Percentiles rank a stretch among this genome's conserved stretches.
phyloP scores from a whole-genome alignment of 768 basidiomycete genomes.

The Tremella yokohamensis region DNA sequence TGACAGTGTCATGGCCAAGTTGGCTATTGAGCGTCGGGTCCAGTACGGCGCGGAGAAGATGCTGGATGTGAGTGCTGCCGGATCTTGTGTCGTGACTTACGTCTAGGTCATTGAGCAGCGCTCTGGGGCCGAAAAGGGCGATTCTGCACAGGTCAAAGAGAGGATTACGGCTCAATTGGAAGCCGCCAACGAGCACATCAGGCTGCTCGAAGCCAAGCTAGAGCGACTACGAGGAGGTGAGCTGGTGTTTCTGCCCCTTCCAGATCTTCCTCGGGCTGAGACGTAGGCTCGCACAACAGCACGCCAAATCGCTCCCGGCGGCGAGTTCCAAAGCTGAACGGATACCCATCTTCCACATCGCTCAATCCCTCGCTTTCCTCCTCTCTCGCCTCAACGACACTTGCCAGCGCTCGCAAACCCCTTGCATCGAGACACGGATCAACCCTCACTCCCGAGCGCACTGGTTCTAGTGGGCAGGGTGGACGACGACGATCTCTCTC shows the following conservation, averaged over 20 bases:
- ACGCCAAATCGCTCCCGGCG: constrained; percentile 30
- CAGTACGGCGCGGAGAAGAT: constrained; percentile 91
- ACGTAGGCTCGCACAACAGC: constrained; percentile 10
- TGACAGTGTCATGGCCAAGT: constrained; percentile 63
- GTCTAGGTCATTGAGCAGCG: constrained; percentile 43
- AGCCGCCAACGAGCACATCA: constrained; percentile 71
- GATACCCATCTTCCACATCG: constrained; percentile 35
- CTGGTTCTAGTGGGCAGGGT: background rate
- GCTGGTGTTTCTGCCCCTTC: constrained; percentile 5
- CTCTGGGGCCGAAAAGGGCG: constrained; percentile 53
- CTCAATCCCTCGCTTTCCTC: constrained; percentile 6
- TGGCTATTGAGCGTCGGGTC: constrained; percentile 74
- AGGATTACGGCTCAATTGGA: constrained; percentile 57
- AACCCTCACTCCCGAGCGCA: constrained; percentile 32
- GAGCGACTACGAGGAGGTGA: constrained; percentile 52
- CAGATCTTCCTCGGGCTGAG: background rate
- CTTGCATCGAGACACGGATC: constrained; percentile 22
- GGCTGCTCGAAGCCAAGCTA: constrained; percentile 60
- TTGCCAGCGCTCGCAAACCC: constrained; percentile 14
- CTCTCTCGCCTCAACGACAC: background rate
- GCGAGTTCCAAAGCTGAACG: constrained; percentile 31
- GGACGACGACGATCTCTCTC: constrained; percentile 6
- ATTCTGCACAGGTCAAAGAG: constrained; percentile 52
- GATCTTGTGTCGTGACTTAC: background rate
- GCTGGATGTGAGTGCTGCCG: constrained; percentile 62